phyloP scores from a whole-genome alignment of 2,329 filamentous ascomycete species.

The Fusarium metavorans region DNA sequence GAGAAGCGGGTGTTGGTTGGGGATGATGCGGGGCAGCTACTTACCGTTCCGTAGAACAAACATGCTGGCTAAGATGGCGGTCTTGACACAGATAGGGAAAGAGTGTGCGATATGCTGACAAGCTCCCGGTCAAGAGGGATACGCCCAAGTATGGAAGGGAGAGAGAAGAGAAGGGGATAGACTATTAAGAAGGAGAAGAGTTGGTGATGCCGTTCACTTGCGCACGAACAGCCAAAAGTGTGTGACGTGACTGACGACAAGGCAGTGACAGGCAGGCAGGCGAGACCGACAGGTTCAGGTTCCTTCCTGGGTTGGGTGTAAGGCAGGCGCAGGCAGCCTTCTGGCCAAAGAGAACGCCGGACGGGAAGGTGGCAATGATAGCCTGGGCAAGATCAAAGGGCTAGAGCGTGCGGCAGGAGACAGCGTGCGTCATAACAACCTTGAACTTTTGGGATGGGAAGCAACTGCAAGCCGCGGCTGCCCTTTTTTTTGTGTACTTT shows the following conservation, averaged over 20 bases:
- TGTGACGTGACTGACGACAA: constrained; percentile 36
- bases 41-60: constrained; percentile 55
- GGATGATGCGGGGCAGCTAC: constrained; percentile 42
- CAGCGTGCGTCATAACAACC: constrained; percentile 45
- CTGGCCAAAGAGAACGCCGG: constrained; percentile 3
- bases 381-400: constrained; percentile 11
- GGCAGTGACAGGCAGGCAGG: constrained; percentile 21
- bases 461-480: constrained; percentile 15
- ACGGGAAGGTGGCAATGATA: constrained; percentile 19
- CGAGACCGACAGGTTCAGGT: constrained; percentile 1
- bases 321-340: neutral
- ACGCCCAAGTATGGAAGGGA: constrained; percentile 1
- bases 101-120: constrained; percentile 3
- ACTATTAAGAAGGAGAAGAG: constrained; percentile 6
- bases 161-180: neutral
- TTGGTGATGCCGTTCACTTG: constrained; percentile 31
- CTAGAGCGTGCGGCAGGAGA: constrained; percentile 17
- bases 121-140: constrained; percentile 8
- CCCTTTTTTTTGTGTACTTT: constrained; percentile 41
- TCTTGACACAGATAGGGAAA: constrained; percentile 13
- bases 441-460: constrained; percentile 6
- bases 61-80: constrained; percentile 45
- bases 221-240: constrained; percentile 25
- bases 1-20: constrained; percentile 20
- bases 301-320: constrained; percentile 1